Base-by-base conservation (phyloP, 345 rosid species). In the Camelina hispida region DNA sequence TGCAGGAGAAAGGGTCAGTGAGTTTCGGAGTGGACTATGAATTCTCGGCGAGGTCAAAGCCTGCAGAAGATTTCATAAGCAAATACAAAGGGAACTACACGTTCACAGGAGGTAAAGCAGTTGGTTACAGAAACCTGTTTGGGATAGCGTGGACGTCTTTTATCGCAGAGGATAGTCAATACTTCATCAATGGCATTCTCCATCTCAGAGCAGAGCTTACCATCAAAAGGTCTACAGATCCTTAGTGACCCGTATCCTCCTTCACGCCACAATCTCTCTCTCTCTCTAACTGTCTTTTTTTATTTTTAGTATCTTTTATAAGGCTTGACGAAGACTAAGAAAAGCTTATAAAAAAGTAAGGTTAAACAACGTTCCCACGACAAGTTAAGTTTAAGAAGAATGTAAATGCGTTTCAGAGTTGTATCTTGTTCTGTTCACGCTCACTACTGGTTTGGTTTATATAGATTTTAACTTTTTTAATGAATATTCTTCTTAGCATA, bases 1-100 rank as follows among this genome's bases (percentile, higher is more conserved):
- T 95, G 99, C 99, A 92, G 72, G 99, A 95, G 83, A 95, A 95
- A 83, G 99, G 99, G 20, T 85, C 89, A 0, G 93, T 92, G 23
- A 85, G 90, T 78, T 92, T 90, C 16, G 90, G 96, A 5, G 99
- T 95, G 37, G 99, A 95, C 81, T 95, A 95, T 57, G 99, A 90
- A 78, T 95, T 92, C 85, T 93, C 99, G 3, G 93, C 97, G 0
- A 85, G 97, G 80, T 79, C 91, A 8, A 95, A 87, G 83, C 97
- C 97, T 2, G 79, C 91, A 0, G 97, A 89, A 69, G 93, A 90
- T 73, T 90, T 88, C 51, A 78, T 83, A 17, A 95, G 97, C 81
- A 95, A 92, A 78, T 89, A 89, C 82, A 92, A 92, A 78, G 99
- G 99, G 14, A 95, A 90, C 81, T 95, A 92, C 84, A 92, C 92